Evolutionary conservation across 106 monocot species (phyloP), one percentile per base, ranked within the genome.

Genomic region (Triglochin maritima): DNA sequence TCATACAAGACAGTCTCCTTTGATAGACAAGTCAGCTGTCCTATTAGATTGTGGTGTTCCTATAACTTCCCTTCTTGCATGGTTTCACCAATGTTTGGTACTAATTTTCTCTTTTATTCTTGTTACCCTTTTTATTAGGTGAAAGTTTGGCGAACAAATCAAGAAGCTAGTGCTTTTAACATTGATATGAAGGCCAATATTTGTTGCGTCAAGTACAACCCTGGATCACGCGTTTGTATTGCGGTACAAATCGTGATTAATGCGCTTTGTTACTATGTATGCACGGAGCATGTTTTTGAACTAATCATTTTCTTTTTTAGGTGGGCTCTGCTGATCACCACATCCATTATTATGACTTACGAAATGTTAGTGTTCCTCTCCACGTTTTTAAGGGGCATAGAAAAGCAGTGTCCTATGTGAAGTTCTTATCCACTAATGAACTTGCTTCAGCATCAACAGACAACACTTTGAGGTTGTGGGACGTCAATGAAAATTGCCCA

Each of bases 151-250:
- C 90, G 90, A 69, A 95, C 83, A 52, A 95, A 87, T 50, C 85
- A 90, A 85, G 95, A 95, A 78, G 80, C 87, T 55, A 95, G 95
- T 65, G 95, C 75, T 13, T 76, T 90, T 49, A 95, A 90, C 68
- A 90, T 95, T 68, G 95, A 95, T 51, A 90, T 90, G 95, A 95
- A 95, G 69, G 95, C 95, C 44, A 95, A 95, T 72, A 95, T 95
- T 44, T 95, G 95, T 67, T 95, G 87, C 71, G 95, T 95, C 56
- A 95, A 95, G 80, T 95, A 95, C 62, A 95, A 95, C 78, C 95
- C 95, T 69, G 95, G 95, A 46, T 95, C 95, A 45, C 87, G 87
- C 69, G 67, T 71, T 74, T 69, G 83, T 69, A 81, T 95, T 52
- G 95, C 90, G 64, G 95, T 95, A 95, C 71, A 64, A 12, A 63